A percentile compares a stretch with the other conserved stretches of the same genome.
phyloP scores from a whole-genome alignment of 257 asterid genomes.

The Solanum appendiculatum region DNA sequence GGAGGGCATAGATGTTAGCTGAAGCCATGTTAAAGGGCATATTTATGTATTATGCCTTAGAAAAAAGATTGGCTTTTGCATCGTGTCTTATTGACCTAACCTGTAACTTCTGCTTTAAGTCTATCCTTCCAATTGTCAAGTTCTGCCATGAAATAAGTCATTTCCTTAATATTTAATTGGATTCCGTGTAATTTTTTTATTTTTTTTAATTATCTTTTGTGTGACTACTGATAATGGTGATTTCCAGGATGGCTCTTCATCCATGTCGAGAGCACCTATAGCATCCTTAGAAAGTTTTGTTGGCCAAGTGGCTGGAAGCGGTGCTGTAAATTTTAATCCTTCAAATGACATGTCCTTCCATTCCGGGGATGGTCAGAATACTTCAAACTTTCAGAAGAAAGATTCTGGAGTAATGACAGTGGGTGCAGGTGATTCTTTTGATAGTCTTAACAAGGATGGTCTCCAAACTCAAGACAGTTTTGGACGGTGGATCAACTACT shows the following conservation, averaged over 20 bases:
- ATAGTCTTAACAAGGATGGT: conserved; percentile 25
- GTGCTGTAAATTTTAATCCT: conserved; percentile 14
- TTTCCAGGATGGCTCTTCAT: conserved; percentile 36
- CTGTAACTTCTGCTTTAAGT: background rate
- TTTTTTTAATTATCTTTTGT: background rate
- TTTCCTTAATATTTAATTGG: background rate
- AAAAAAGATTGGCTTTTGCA: background rate
- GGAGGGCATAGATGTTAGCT: background rate
- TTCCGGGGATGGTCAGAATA: conserved; percentile 22
- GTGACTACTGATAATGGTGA: conserved; percentile 1
- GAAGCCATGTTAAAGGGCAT: background rate
- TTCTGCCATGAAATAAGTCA: background rate
- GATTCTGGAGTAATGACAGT: conserved; percentile 24
- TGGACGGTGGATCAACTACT: conserved; percentile 51
- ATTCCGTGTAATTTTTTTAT: background rate
- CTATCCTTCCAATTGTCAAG: background rate
- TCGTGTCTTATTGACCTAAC: background rate
- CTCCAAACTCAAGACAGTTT: conserved; percentile 61
- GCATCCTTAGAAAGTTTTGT: conserved; percentile 27
- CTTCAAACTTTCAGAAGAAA: conserved; percentile 23
- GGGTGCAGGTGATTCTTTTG: conserved; percentile 20
- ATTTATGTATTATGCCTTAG: background rate
- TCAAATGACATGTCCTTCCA: conserved; percentile 27
- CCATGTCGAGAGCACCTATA: conserved; percentile 23
- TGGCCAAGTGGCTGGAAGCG: conserved; percentile 27